Evolutionary conservation across 1,284 basidiomycete genomes (phyloP), one percentile per base, ranked within the genome.

Genomic region (Cystobasidiaceae sp.): DNA sequence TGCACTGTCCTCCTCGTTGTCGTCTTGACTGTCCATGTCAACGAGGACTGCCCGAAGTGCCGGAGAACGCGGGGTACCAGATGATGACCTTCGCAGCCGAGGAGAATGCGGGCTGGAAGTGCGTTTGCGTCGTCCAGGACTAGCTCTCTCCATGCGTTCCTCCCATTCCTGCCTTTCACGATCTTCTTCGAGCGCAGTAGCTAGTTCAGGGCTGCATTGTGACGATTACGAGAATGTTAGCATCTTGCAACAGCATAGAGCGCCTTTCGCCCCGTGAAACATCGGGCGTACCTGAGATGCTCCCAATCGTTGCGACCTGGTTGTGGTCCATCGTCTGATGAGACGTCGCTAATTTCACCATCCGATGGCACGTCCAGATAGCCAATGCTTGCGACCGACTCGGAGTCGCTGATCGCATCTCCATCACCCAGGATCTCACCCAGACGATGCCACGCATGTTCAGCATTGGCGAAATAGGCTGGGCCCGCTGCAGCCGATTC

Each of bases 381-480:
- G 1, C 64, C 67, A 23, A 68, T 66, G 37, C 64, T 66, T 21
- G 41, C 43, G 5, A 68, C 70, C 34, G 71, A 72, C 55, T 74
- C 73, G 19, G 67, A 68, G 52, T 74, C 73, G 46, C 68, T 69
- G 5, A 73, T 69, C 28, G 69, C 68, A 46, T 72, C 70, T 34
- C 60, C 68, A 13, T 71, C 67, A 4, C 73, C 73, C 2, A 71
- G 28, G 21, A 71, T 61, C 27, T 72, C 70, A 34, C 69, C 68
- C 4, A 74, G 49, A 7, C 69, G 66, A 15, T 71, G 68, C 73
- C 73, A 74, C 5, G 70, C 73, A 9, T 67, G 68, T 28, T 71
- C 69, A n/a, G 61, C 61, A 37, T 51, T 46, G 23, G 46, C n/a
- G 32, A 64, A 19, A 32, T 64, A 64, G 3, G 37, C 52, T 4